A percentile compares a stretch with the other conserved stretches of the same genome.
Evolutionary conservation across 352 stramenopile species (phyloP).

Genomic region (Globisporangium emineosum): DNA sequence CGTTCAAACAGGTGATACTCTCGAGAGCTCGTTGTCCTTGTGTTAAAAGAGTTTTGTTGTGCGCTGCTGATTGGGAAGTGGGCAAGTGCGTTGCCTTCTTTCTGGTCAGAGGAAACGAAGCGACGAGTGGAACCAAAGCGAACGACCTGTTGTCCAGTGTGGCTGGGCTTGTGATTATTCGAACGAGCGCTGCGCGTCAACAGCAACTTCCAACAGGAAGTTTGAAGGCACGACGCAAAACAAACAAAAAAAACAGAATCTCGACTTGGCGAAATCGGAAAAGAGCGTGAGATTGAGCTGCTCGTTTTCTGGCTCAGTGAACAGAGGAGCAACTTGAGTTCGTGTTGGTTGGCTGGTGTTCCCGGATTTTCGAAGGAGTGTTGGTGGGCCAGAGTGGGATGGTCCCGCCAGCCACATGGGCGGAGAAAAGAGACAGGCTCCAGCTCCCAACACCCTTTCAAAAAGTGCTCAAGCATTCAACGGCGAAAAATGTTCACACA

Average conservation of each 20-base stretch:
- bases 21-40: background rate
- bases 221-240: background rate
- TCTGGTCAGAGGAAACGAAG: background rate
- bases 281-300: background rate
- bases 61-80: background rate
- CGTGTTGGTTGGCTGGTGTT: background rate
- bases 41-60: background rate
- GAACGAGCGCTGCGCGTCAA: background rate
- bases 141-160: background rate
- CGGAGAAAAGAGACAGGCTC: background rate
- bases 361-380: background rate
- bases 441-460: background rate
- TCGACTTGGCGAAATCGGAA: background rate
- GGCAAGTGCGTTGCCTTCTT: background rate
- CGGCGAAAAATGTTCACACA: background rate
- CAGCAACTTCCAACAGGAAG: background rate
- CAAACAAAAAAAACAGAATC: background rate
- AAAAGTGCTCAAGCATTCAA: background rate
- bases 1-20: background rate
- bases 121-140: background rate
- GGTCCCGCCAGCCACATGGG: background rate
- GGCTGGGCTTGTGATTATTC: background rate
- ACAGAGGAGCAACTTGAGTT: too few relatives aligned
- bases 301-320: background rate
- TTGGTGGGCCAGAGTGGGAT: background rate